Evolutionary conservation across 345 rosid species (phyloP).

Genomic region (Psidium guajava): DNA sequence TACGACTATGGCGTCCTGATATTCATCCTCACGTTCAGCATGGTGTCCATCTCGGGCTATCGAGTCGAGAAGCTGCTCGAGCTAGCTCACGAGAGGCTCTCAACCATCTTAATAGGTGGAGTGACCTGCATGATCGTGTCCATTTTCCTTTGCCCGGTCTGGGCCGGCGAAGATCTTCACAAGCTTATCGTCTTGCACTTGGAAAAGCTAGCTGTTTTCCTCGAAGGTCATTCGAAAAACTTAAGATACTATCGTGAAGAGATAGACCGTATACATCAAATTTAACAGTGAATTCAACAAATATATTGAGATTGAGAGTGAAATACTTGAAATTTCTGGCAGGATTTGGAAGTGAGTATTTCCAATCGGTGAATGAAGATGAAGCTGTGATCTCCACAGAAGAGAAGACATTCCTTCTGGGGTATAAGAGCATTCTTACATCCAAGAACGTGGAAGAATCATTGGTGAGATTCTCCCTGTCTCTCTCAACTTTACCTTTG

Average conservation of each 20-base stretch:
- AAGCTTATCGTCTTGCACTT: conserved; percentile 31
- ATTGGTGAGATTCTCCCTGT: conserved; percentile 27
- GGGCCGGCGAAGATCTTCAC: conserved; percentile 79
- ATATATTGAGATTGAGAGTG: neutral
- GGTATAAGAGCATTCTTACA: conserved; percentile 41
- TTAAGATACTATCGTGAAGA: neutral
- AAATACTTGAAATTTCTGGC: neutral
- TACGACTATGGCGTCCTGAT: conserved; percentile 76
- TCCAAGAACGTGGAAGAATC: conserved; percentile 54
- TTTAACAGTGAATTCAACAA: too few species aligned
- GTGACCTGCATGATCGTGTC: conserved; percentile 30
- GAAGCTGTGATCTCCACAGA: conserved; percentile 8
- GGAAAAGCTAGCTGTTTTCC: conserved; percentile 39
- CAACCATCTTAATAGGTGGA: conserved; percentile 64
- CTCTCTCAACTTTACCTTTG: neutral
- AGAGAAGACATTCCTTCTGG: conserved; percentile 24
- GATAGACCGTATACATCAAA: neutral
- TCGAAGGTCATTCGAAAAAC: conserved; percentile 32
- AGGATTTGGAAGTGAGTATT: conserved; percentile 61
- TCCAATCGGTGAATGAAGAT: conserved; percentile 14
- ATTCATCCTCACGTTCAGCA: conserved; percentile 67
- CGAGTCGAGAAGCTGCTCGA: conserved; percentile 38
- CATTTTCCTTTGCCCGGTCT: conserved; percentile 45
- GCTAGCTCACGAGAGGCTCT: conserved; percentile 40
- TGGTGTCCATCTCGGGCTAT: conserved; percentile 67